Evolutionary conservation across 2,329 filamentous ascomycete genomes (phyloP), one percentile per base, ranked within the genome.

Genomic region (Zasmidium citrigriseum): DNA sequence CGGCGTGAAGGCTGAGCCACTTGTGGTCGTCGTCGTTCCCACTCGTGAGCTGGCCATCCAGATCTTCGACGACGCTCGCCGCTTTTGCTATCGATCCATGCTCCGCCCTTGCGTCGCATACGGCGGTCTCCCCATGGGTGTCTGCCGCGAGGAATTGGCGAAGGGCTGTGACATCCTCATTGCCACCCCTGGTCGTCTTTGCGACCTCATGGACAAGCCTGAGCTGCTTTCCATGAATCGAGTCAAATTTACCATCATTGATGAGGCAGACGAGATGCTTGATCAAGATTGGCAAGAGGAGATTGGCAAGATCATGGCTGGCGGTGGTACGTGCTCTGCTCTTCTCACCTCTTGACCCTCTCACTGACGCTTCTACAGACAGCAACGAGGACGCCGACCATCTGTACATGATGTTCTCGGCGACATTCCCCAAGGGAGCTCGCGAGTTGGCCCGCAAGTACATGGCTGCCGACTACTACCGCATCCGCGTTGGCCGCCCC

Each of bases 201-300:
- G 87, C 49, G 90, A 97, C 68, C 89, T 98, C 69, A 92, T 98
- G 78, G 79, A 86, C 44, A 86, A 88, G 27, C 85, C 87, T 0
- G 75, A 86, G 16, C 70, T 89, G 14, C 77, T 97, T 1, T 89
- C 87, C 0, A 80, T 97, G 52, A 82, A 82, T 21, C 90, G 93
- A 44, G 82, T 97, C 60, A 88, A 88, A 76, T 86, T 80, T 74
- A 86, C 85, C 64, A 85, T 98, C 64, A 87, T 99, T 62, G 95
- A 98, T 60, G 95, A 99, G 72, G 95, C 95, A 0, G 95, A 99
- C 70, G 93, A 99, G 78, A 88, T 99, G 82, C 83, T 99, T 0
- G 73, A 82, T 2, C 72, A 80, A 1, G 90, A 93, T 68, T 98
- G 95, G 91, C 83, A 88, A 41, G 82, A 86, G 0, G 86, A 93